Conservation (phyloP, 1,284 basidiomycete genomes). For the Ustilago tritici region DNA sequence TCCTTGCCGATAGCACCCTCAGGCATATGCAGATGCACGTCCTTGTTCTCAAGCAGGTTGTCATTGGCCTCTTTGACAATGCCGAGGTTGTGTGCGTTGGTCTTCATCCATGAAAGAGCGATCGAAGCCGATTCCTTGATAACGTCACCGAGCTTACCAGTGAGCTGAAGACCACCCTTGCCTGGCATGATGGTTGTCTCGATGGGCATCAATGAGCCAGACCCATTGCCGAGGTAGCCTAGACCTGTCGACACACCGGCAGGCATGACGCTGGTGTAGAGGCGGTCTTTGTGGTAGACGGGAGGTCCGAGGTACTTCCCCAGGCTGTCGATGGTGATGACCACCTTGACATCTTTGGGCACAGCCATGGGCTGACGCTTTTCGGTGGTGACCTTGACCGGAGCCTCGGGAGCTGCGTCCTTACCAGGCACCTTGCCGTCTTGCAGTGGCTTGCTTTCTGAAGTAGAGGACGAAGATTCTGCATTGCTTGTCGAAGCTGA, state of each 20-base stretch:
- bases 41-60: slow-evolving; percentile 81
- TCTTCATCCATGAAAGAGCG: slow-evolving; percentile 90
- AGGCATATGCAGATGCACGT: slow-evolving; percentile 69
- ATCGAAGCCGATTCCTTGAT: slow-evolving; percentile 96
- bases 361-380: slow-evolving; percentile 84
- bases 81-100: slow-evolving; percentile 87
- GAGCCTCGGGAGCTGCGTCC: slow-evolving; percentile 49
- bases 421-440: slow-evolving; percentile 50
- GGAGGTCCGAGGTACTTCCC: slow-evolving; percentile 97
- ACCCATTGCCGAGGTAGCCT: slow-evolving; percentile 95
- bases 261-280: slow-evolving; percentile 84
- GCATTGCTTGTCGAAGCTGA: slow-evolving; percentile 29
- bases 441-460: slow-evolving; percentile 35
- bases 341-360: slow-evolving; percentile 82
- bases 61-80: slow-evolving; percentile 77
- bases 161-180: slow-evolving; percentile 78
- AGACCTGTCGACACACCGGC: slow-evolving; percentile 93
- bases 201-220: slow-evolving; percentile 95
- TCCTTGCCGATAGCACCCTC: slow-evolving; percentile 94
- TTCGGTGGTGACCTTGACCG: slow-evolving; percentile 77
- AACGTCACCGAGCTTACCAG: slow-evolving; percentile 97
- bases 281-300: slow-evolving; percentile 92
- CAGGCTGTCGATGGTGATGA: slow-evolving; percentile 85
- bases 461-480: slow-evolving; percentile 12
- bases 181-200: slow-evolving; percentile 73